A percentile compares a stretch with the other conserved stretches of the same genome.
Evolutionary conservation across 2,329 filamentous ascomycete genomes (phyloP).

Genomic region (Leptoxyphium fumago): DNA sequence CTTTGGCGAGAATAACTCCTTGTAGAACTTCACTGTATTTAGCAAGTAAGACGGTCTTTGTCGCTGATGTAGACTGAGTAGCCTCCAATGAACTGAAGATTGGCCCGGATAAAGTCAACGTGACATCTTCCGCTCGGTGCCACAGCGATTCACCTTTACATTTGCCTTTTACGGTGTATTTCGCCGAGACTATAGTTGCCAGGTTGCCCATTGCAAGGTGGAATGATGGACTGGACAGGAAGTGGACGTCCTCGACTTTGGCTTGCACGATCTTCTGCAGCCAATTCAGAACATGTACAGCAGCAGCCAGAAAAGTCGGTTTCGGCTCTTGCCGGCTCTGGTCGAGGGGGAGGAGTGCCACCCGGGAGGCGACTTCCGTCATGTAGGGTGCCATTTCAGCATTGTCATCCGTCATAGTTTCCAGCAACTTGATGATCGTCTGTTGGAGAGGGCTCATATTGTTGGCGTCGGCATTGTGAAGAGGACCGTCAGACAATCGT

Average conservation of each 20-base stretch:
- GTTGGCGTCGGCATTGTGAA: conserved; percentile 59
- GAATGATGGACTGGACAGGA: neutral
- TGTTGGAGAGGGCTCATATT: conserved; percentile 58
- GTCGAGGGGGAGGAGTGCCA: conserved; percentile 55
- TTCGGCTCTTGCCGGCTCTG: conserved; percentile 24
- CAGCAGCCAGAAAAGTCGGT: conserved; percentile 79
- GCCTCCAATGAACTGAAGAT: conserved; percentile 35
- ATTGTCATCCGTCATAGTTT: conserved; percentile 52
- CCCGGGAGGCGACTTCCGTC: conserved; percentile 52
- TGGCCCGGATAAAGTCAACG: conserved; percentile 51
- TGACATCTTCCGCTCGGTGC: conserved; percentile 61
- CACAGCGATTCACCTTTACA: conserved; percentile 62
- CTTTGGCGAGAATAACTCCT: conserved; percentile 24
- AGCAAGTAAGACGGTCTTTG: conserved; percentile 46
- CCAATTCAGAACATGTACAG: conserved; percentile 64
- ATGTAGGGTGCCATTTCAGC: conserved; percentile 52
- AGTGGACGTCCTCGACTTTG: neutral
- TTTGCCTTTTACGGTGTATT: conserved; percentile 62
- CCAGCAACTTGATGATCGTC: conserved; percentile 52
- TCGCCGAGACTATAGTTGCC: conserved; percentile 54
- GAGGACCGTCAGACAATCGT: conserved; percentile 50
- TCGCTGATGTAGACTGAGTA: conserved; percentile 15
- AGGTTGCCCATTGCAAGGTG: conserved; percentile 47
- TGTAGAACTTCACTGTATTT: conserved; percentile 24
- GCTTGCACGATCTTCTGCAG: conserved; percentile 41